phyloP scores from a whole-genome alignment of 306 rosid genomes.

The barrel medic (Medicago truncatula) region MtrunA17r5.0-ANR NC_053045.1:28456501-28457000 shows the following conservation, averaged over 20 bases:
- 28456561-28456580: slow-evolving; percentile 14
- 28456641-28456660: slow-evolving; percentile 20
- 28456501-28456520: slow-evolving; percentile 3
- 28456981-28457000: neutral
- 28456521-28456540: neutral
- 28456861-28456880: slow-evolving; percentile 1
- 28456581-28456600: slow-evolving; percentile 27
- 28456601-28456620: neutral
- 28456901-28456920: slow-evolving; percentile 5
- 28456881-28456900: slow-evolving; percentile 9
- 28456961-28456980: neutral
- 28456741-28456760: neutral
- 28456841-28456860: neutral
- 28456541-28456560: neutral
- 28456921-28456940: slow-evolving; percentile 25
- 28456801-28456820: neutral
- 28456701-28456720: slow-evolving; percentile 12
- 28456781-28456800: neutral
- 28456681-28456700: slow-evolving; percentile 6
- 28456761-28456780: slow-evolving; percentile 4
- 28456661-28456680: slow-evolving; percentile 22
- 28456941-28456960: slow-evolving; percentile 16
- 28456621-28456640: slow-evolving; percentile 10
- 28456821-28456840: neutral
- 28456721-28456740: slow-evolving; percentile 19